These are phyloP conservation scores for Nicotiana benthamiana DNA, from an alignment of 257 asterid species.

Conservation along the genomic window DNA sequence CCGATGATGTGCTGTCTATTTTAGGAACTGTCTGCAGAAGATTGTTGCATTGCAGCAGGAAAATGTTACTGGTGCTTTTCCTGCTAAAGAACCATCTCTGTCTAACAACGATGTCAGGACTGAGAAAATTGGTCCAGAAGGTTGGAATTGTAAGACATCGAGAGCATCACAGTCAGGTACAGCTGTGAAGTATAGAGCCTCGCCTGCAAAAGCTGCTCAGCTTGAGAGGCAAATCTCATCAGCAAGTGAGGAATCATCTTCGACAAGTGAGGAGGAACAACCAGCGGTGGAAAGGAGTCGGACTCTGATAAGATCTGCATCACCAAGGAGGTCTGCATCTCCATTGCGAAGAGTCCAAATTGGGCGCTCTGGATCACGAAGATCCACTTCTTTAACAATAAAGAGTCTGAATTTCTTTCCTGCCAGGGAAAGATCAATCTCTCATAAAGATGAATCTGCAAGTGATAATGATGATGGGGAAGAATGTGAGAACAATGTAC, in stretches of 20 bases:
- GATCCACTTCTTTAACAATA: conserved; percentile 81
- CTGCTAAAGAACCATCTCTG: conserved; percentile 17
- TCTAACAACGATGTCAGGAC: conserved; percentile 6
- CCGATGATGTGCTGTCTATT: conserved; percentile 10
- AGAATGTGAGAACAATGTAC: conserved; percentile 25
- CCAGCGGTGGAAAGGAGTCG: conserved; percentile 70
- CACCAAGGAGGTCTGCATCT: conserved; percentile 96
- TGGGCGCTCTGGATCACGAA: conserved; percentile 87
- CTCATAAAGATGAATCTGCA: conserved; percentile 38
- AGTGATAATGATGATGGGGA: conserved; percentile 48
- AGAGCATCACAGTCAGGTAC: conserved; percentile 18
- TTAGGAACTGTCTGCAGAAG: conserved; percentile 61
- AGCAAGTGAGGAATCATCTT: conserved; percentile 61
- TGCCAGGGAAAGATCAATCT: conserved; percentile 46
- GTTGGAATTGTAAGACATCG: conserved; percentile 19
- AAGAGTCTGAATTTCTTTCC: conserved; percentile 69
- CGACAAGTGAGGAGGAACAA: conserved; percentile 70
- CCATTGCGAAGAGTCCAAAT: conserved; percentile 96
- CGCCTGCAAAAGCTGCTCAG: conserved; percentile 87
- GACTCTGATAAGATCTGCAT: conserved; percentile 54
- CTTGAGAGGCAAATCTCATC: conserved; percentile 78
- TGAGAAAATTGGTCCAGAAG: conserved; percentile 18
- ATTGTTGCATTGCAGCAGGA: conserved; percentile 37
- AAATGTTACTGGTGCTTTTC: conserved; percentile 18
- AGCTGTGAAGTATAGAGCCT: conserved; percentile 62